Base-by-base conservation (phyloP, 2,329 filamentous ascomycete genomes). In the Hymenoscyphus salicellus region DNA sequence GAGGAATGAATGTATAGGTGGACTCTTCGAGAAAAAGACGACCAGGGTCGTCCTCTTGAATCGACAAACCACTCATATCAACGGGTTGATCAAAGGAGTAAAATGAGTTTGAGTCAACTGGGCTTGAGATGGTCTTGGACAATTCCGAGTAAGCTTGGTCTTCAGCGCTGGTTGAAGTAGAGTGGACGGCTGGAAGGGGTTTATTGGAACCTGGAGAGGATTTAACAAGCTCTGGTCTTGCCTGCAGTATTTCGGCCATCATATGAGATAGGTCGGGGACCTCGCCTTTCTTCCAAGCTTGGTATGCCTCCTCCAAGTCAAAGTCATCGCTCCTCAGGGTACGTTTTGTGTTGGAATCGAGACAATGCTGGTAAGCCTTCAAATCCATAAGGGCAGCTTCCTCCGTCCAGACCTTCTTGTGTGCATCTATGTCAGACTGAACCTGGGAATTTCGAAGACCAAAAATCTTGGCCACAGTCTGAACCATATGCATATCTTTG, bases 401-500 rank as follows among this genome's bases (percentile, higher is more conserved):
- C 75, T 96, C 93, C 0, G 92, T 97, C 95, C 95, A 99, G 1
- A 86, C 78, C 5, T 86, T 83, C 70, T 89, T 90, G 77, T 96
- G 86, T 58, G 87, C 85, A 77, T 96, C 90, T 74, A 99, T 91
- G 72, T 97, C 93, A 55, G 86, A 85, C 78, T 99, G 95, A 5
- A 93, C 89, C 70, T 95, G 88, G 1, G 88, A 87, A 69, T 90
- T 87, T 55, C 88, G 87, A 65, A 94, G 83, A 55, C 90, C 90
- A 78, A 98, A 99, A 68, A 97, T 91, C 72, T 85, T 89, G 60
- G 90, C 91, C 30, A 99, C 93, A 41, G 89, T 86, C 75, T 95
- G 89, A 32, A 97, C 95, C 78, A 97, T 85, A 43, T 89, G 89
- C 95, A 99, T 99, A 75, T 99, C 95, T 78, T 95, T 97, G 75